A percentile compares a stretch with the other conserved stretches of the same genome.
These are phyloP conservation scores for Phymatotrichopsis omnivora DNA, from an alignment of 2,329 filamentous ascomycete species.

Conservation along the genomic window DNA sequence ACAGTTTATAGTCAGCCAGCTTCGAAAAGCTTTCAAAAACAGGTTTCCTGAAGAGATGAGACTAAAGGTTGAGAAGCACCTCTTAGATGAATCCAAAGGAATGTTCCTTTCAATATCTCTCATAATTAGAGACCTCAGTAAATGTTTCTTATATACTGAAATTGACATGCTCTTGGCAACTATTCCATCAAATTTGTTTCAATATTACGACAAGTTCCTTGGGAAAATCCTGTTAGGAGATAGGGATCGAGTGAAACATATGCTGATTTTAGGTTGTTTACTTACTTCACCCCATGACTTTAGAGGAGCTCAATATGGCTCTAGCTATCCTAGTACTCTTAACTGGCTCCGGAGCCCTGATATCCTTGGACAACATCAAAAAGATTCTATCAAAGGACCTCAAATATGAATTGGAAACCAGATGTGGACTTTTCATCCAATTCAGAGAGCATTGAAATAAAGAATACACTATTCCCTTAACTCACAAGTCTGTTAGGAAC, in stretches of 20 bases:
- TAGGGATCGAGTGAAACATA: background rate
- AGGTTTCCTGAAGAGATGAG: background rate
- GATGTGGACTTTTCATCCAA: too few relatives aligned
- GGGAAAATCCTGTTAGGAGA: background rate
- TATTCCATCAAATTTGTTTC: conserved; percentile 1
- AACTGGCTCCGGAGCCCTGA: background rate
- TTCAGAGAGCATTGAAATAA: too few relatives aligned
- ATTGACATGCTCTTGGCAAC: background rate
- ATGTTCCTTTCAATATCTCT: conserved; percentile 12
- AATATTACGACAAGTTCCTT: conserved; percentile 5
- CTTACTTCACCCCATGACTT: background rate
- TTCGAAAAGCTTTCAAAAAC: background rate
- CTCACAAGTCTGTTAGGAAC: conserved; percentile 5
- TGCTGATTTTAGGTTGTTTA: conserved; percentile 12
- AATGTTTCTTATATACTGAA: background rate
- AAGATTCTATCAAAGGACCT: too few relatives aligned
- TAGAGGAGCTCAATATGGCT: conserved; percentile 1
- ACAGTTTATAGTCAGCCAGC: background rate
- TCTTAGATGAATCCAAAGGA: background rate
- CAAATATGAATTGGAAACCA: too few relatives aligned
- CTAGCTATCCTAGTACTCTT: conserved; percentile 5
- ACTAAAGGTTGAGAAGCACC: background rate
- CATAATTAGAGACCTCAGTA: conserved; percentile 7
- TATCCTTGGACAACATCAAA: background rate
- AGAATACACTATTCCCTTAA: background rate